Base-by-base conservation (phyloP, 305 asterid genomes). In the Fraxinus greggii region DNA sequence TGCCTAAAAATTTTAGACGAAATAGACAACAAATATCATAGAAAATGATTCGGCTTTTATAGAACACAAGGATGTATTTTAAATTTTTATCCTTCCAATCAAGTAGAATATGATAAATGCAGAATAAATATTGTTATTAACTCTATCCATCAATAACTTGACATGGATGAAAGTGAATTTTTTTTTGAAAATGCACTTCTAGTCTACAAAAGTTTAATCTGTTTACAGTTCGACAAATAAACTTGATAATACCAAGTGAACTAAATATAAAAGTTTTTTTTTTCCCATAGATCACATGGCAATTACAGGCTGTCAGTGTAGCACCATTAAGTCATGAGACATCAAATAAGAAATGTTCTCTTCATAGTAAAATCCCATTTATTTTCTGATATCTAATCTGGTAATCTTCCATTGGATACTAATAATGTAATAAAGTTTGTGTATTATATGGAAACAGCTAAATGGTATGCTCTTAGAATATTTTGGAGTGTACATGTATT, bases 201-300 rank as follows among this genome's bases (percentile, higher is more conserved):
- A 21, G 76, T 61, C n/a, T 38, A 45, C 19, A 73, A 45, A 33
- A 72, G 45, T 5, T 45, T 13, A 45, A 48, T 48, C 42, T 15
- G 75, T 69, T 21, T 61, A 19, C 17, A 35, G 12, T 36, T 78
- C 13, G 19, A 61, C 32, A 17, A 12, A 45, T 3, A 24, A 7
- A 35, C 70, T 80, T 77, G 13, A 84, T 35, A 13, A 59, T 72
- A 26, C 67, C 63, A 42, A 77, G 38, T 76, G 67, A 56, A 73
- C 59, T 56, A 45, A 29, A 77, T 65, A 70, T 45, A 13, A 54
- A 7, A 26, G 35, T 70, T 42, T 32, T 5, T 72, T 29, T 28
- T 42, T 59, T 59, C 3, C 4, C 1, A 24, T 63, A 63, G 31
- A 23, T 63, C 72, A 63, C 33, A 10, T 8, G n/a, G n/a, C 32